A percentile compares a stretch with the other conserved stretches of the same genome.
Conservation (phyloP, 495 filamentous ascomycete species). For the Sporormia fimetaria region DNA sequence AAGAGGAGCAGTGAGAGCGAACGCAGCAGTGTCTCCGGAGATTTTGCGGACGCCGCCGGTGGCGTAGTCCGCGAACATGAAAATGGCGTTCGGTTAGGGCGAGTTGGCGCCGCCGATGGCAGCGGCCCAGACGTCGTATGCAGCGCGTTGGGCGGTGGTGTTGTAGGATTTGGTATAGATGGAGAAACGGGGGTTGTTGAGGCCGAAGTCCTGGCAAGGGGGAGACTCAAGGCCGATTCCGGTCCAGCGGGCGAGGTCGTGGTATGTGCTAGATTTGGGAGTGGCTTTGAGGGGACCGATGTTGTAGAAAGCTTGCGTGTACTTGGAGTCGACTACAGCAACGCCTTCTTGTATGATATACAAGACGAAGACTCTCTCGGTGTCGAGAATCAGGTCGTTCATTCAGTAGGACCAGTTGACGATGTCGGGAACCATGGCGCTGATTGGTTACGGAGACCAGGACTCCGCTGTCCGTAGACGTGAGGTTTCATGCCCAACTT, state of each 20-base stretch:
- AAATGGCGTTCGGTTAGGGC: constrained; percentile 30
- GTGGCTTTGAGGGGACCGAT: constrained; percentile 36
- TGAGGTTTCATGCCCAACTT: too few relatives aligned
- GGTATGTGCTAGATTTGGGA: constrained; percentile 34
- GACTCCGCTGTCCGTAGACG: too few relatives aligned
- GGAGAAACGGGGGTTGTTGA: constrained; percentile 42
- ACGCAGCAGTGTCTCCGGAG: constrained; percentile 32
- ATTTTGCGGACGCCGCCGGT: constrained; percentile 37
- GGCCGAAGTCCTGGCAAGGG: constrained; percentile 39
- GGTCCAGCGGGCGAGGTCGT: constrained; percentile 37
- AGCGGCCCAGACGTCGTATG: constrained; percentile 35
- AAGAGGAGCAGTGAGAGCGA: constrained; percentile 24
- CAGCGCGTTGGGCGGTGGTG: constrained; percentile 33
- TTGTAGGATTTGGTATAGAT: constrained; percentile 39
- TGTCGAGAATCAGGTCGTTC: constrained; percentile 22
- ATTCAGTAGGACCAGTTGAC: constrained; percentile 45
- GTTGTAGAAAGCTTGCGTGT: constrained; percentile 37
- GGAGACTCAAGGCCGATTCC: constrained; percentile 30
- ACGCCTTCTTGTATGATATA: constrained; percentile 44
- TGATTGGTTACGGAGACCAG: too few relatives aligned
- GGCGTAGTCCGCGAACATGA: constrained; percentile 49
- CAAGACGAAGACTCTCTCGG: constrained; percentile 25
- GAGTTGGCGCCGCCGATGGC: constrained; percentile 4
- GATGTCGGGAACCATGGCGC: too few relatives aligned
- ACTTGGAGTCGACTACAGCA: constrained; percentile 32